Percentiles rank a stretch among this genome's conserved stretches.
These are phyloP conservation scores for Clitocybe nebularis DNA, from an alignment of 1,284 basidiomycete species.

Conservation along the genomic window DNA sequence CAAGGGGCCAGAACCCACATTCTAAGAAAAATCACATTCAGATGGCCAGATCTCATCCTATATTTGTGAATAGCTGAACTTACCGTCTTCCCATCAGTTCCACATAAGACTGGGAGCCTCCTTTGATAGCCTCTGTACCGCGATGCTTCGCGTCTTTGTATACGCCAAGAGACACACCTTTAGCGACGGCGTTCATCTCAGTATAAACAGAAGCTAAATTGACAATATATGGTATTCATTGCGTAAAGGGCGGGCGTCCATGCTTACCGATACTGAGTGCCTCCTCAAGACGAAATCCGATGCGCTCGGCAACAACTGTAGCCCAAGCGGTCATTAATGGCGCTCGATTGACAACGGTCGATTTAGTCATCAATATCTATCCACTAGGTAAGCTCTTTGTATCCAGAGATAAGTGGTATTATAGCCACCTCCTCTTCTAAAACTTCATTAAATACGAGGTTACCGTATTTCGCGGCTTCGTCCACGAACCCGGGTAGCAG, in stretches of 20 bases:
- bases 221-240: conserved; percentile 8
- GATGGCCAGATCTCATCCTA: not conserved
- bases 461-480: conserved; percentile 46
- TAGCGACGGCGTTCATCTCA: conserved; percentile 83
- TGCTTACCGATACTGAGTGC: conserved; percentile 80
- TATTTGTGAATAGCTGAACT: conserved; percentile 25
- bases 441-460: conserved; percentile 69
- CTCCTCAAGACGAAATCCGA: conserved; percentile 85
- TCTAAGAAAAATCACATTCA: conserved; percentile 27
- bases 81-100: conserved; percentile 86
- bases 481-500: conserved; percentile 53
- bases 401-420: too few species aligned
- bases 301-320: conserved; percentile 76
- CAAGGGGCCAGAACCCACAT: conserved; percentile 38
- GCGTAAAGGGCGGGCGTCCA: conserved; percentile 4
- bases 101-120: conserved; percentile 86
- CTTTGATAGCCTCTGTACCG: conserved; percentile 48
- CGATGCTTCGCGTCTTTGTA: conserved; percentile 51
- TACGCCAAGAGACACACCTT: conserved; percentile 80
- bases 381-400: too few species aligned
- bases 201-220: conserved; percentile 89
- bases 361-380: conserved; percentile 59
- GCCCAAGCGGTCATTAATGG: conserved; percentile 96
- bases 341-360: conserved; percentile 80
- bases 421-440: conserved; percentile 66